phyloP scores from a whole-genome alignment of 495 filamentous ascomycete genomes.

The Penicillium bovifimosum region DNA sequence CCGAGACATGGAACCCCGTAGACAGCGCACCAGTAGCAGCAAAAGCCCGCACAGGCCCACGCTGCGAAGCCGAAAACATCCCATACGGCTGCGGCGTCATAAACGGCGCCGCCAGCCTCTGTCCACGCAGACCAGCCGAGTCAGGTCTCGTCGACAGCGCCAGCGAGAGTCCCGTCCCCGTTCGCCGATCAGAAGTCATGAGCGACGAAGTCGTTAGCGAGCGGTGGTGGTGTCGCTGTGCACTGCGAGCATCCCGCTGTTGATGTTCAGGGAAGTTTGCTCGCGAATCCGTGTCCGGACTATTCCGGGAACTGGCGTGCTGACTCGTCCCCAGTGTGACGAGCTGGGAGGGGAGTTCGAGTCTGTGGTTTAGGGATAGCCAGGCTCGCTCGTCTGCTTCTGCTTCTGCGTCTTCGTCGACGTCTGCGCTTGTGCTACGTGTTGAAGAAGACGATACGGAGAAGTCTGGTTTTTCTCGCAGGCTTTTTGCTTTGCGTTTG shows the following conservation, averaged over 20 bases:
- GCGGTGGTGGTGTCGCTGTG: constrained; percentile 28
- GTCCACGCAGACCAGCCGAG: not conserved
- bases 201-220: constrained; percentile 34
- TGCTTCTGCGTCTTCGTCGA: constrained; percentile 12
- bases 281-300: constrained; percentile 7
- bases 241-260: not conserved
- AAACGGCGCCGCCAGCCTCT: constrained; percentile 10
- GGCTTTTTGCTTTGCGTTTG: constrained; percentile 21
- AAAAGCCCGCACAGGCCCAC: constrained; percentile 1
- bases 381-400: constrained; percentile 58
- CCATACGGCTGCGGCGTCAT: constrained; percentile 22
- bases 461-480: constrained; percentile 6
- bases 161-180: constrained; percentile 13
- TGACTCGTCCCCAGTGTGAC: constrained; percentile 18
- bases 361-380: constrained; percentile 67
- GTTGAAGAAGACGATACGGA: constrained; percentile 39
- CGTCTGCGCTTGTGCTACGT: constrained; percentile 16
- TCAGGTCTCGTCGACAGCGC: constrained; percentile 21
- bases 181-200: constrained; percentile 8
- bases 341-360: constrained; percentile 56
- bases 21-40: not conserved
- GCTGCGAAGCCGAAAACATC: constrained; percentile 2
- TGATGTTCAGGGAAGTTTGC: constrained; percentile 3
- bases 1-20: not conserved
- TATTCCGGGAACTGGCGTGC: constrained; percentile 5